Evolutionary conservation across 2,329 filamentous ascomycete genomes (phyloP), one percentile per base, ranked within the genome.

Genomic region (Blastomyces emzantsi): DNA sequence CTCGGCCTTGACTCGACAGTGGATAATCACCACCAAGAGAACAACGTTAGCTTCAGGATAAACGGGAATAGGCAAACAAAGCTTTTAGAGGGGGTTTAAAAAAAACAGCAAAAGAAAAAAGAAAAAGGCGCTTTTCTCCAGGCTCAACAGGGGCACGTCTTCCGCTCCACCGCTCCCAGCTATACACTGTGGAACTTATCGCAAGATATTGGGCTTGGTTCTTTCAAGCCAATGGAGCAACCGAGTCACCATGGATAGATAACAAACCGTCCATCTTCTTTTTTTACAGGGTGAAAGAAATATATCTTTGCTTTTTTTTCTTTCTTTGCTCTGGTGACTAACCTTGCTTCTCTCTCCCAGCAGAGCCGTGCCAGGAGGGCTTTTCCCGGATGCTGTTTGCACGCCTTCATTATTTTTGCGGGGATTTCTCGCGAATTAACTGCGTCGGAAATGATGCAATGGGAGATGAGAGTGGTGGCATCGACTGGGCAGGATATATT

Each of bases 371-470:
- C 63, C 22, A 67, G 61, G 49, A 63, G 66, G 3, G 61, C 39
- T 51, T 63, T 63, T 45, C 61, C 41, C 15, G 57, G 41, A 1
- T 36, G 57, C 13, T 60, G 22, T 6, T 49, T 33, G 33, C 52
- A 51, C 30, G 36, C 39, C 39, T 63, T 51, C 52, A 63, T 58
- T 19, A 63, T 39, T 28, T 19, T 7, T 45, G 36, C 17, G 15
- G 57, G 41, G 25, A 60, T 15, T 47, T 43, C 51, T 64, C 56
- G 55, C 47, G 63, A 64, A 47, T 62, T 61, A 67, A 62, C 51
- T 47, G 57, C 49, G 52, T 52, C 45, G 25, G 47, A 49, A 57
- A 67, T 67, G 66, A 63, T 66, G 65, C 61, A 64, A 67, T 67
- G 49, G 43, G 60, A 49, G 33, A 17, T 47, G 28, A 54, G 30